Base-by-base conservation (phyloP, 208 protist genomes). In the Acanthamoeba sp. region DNA sequence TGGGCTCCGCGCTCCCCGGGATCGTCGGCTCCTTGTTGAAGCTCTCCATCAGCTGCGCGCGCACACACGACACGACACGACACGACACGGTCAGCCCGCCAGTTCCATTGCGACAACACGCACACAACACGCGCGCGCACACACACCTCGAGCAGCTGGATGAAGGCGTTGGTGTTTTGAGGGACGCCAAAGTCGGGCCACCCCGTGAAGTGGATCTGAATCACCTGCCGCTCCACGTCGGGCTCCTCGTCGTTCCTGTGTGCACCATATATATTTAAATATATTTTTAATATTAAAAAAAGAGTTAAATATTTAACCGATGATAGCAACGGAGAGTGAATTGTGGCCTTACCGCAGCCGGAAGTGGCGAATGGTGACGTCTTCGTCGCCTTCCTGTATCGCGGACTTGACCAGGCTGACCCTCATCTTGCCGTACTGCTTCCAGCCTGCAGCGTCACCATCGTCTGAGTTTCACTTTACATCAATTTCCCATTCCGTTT, bases 141-240 rank as follows among this genome's bases (percentile, higher is more conserved):
- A 48, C 29, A 38, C 27, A 88, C 78, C 36, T 48, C 42, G 40
- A 88, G 50, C 36, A 88, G 27, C 50, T 64, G 32, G 24, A 16
- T 91, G 22, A 91, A 91, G 32, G 85, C 27, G 6, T 71, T 66
- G 50, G 85, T 91, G 57, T 62, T 52, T 38, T 91, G 48, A 22
- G 85, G 85, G 1, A 62, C 57, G 14, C 85, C 85, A 91, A 91
- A 91, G 57, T 91, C 85, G 12, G 85, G 85, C 85, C 85, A 91
- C 18, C 85, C 85, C 1, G 85, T 91, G 59, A 45, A 91, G 57
- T 91, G 85, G 16, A 91, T 91, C 57, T 91, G 85, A 22, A 91
- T 38, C 24, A 91, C 85, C 29, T 36, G 42, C 34, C 59, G 85
- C 78, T 88, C 78, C 50, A 88, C 78, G 10, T 55, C 50, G 34